Percentiles rank a stretch among this genome's conserved stretches.
phyloP scores from a whole-genome alignment of 352 stramenopile genomes.

The Sclerospora graminicola region DNA sequence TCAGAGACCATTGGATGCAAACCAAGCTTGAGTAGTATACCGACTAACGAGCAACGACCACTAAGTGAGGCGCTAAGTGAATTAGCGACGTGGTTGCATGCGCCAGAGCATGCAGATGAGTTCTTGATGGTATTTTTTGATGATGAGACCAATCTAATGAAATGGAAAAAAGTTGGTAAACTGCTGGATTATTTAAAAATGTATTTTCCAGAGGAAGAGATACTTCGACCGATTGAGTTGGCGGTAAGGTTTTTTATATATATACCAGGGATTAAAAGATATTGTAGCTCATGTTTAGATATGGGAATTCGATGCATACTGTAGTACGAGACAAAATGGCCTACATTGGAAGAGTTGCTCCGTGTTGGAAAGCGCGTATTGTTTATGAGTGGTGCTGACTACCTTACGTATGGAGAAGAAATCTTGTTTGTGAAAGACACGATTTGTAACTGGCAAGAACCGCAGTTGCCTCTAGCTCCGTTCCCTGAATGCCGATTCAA shows the following conservation, averaged over 20 bases:
- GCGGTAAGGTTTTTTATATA: conserved; percentile 19
- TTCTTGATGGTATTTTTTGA: conserved; percentile 84
- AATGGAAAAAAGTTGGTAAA: conserved; percentile 71
- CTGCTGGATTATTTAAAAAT: conserved; percentile 54
- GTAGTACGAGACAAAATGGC: conserved; percentile 44
- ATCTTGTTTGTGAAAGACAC: conserved; percentile 68
- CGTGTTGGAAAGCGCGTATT: conserved; percentile 52
- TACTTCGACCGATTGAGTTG: conserved; percentile 54
- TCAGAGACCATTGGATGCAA: conserved; percentile 58
- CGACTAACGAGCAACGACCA: conserved; percentile 43
- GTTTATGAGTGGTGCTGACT: conserved; percentile 74
- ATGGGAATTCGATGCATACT: not conserved
- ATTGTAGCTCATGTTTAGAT: not conserved
- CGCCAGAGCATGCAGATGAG: conserved; percentile 38
- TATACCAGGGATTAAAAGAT: not conserved
- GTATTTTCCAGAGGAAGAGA: conserved; percentile 50
- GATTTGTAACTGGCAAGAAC: conserved; percentile 76
- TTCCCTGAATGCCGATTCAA: conserved; percentile 50
- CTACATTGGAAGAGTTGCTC: conserved; percentile 54
- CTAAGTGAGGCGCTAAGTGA: conserved; percentile 46
- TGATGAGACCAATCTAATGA: conserved; percentile 57
- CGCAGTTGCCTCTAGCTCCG: conserved; percentile 38
- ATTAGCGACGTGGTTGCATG: conserved; percentile 48
- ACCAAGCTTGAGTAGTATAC: conserved; percentile 71
- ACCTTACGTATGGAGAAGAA: conserved; percentile 44